These are phyloP conservation scores for Populus nigra DNA, from an alignment of 345 rosid genomes.

Conservation along the genomic window DNA sequence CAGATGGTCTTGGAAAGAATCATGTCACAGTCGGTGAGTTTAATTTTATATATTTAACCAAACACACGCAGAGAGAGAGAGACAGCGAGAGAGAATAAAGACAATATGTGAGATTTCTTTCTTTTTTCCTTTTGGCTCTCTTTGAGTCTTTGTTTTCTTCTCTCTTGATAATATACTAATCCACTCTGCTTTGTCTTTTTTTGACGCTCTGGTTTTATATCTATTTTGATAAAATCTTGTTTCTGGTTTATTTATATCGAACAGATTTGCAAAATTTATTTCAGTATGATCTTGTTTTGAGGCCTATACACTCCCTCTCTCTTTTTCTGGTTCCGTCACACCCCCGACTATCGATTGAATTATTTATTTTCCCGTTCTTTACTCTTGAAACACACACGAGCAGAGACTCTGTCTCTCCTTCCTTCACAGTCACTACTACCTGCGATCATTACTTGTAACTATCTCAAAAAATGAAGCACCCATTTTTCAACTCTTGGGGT, in stretches of 20 bases:
- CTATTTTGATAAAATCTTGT: neutral
- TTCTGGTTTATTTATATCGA: neutral
- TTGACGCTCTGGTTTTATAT: neutral
- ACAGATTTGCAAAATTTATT: neutral
- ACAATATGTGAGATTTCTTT: neutral
- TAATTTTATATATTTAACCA: neutral
- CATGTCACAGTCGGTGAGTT: constrained; percentile 96
- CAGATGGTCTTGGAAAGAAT: constrained; percentile 98
- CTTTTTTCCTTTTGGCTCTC: neutral
- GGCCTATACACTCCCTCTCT: too few relatives aligned
- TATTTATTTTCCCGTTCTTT: neutral
- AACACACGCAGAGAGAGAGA: neutral
- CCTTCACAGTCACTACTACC: neutral
- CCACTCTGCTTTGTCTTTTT: constrained; percentile 3
- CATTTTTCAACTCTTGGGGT: neutral
- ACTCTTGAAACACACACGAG: neutral
- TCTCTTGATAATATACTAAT: neutral
- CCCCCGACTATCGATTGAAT: neutral
- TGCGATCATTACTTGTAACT: neutral
- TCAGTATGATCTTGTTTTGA: neutral
- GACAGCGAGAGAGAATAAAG: neutral
- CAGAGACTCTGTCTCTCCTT: neutral
- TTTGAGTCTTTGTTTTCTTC: neutral
- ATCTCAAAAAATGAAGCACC: neutral
- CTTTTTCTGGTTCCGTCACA: neutral